Evolutionary conservation across 2,329 filamentous ascomycete species (phyloP).

Genomic region (Coniochaeta sp.): DNA sequence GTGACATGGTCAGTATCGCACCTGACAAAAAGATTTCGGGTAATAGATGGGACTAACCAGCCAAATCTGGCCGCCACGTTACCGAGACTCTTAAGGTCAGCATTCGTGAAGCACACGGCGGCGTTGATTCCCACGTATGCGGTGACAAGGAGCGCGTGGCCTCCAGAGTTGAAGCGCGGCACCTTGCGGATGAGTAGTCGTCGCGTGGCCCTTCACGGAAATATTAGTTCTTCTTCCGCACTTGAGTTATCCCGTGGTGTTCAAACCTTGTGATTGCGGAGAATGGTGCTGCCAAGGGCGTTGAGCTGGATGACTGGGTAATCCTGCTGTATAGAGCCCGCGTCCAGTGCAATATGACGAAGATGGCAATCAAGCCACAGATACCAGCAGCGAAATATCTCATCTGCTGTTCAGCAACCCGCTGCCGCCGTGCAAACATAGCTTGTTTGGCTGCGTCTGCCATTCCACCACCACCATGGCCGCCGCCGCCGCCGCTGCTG

Average conservation of each 20-base stretch:
- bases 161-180: conserved; percentile 24
- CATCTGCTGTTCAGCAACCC: conserved; percentile 12
- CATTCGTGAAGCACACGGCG: conserved; percentile 20
- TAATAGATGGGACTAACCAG: conserved; percentile 17
- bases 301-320: conserved; percentile 11
- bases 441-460: conserved; percentile 6
- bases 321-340: conserved; percentile 15
- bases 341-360: conserved; percentile 22
- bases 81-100: conserved; percentile 14
- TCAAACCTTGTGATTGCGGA: conserved; percentile 17
- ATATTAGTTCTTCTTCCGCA: background rate
- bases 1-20: background rate
- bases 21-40: background rate
- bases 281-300: conserved; percentile 14
- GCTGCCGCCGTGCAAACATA: conserved; percentile 14
- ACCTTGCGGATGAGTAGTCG: conserved; percentile 22
- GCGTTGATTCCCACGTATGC: conserved; percentile 23
- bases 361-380: conserved; percentile 21
- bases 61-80: conserved; percentile 21
- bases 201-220: conserved; percentile 14
- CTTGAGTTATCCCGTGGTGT: background rate
- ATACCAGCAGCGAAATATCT: conserved; percentile 17
- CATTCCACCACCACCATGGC: conserved; percentile 9
- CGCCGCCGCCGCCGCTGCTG: conserved; percentile 4
- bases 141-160: conserved; percentile 22